Evolutionary conservation across 2,329 filamentous ascomycete species (phyloP).

Genomic region (Intubia oerlemansii): DNA sequence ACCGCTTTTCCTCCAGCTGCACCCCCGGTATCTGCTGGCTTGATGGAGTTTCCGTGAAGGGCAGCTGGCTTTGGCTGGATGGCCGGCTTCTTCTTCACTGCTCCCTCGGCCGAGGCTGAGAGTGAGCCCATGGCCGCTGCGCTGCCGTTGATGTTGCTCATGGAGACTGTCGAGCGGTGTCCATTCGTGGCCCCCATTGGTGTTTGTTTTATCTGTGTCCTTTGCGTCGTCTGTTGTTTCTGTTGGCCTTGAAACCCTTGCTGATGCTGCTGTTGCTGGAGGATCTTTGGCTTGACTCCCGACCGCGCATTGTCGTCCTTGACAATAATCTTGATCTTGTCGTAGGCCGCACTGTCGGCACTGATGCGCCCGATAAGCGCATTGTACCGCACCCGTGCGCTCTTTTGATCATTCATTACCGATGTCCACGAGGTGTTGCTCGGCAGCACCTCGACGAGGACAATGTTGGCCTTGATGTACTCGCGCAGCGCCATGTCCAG

Average conservation of each 20-base stretch:
- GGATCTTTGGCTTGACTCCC: too few species aligned
- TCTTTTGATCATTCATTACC: constrained; percentile 31
- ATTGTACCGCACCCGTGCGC: constrained; percentile 26
- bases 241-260: constrained; percentile 32
- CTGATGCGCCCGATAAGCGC: constrained; percentile 28
- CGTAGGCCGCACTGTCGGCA: constrained; percentile 26
- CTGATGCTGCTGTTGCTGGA: too few species aligned
- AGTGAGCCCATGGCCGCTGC: too few species aligned
- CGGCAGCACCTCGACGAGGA: constrained; percentile 57
- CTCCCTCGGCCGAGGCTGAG: too few species aligned
- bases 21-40: constrained; percentile 16
- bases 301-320: constrained; percentile 49
- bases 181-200: constrained; percentile 2
- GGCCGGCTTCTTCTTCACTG: constrained; percentile 21
- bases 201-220: too few species aligned
- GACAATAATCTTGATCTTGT: constrained; percentile 35
- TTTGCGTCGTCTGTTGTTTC: neutral
- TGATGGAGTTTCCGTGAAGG: constrained; percentile 38
- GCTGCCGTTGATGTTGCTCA: too few species aligned
- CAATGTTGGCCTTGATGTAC: constrained; percentile 63
- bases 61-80: constrained; percentile 47
- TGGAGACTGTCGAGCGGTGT: constrained; percentile 4
- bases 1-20: constrained; percentile 14
- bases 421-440: constrained; percentile 52
- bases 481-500: constrained; percentile 63